phyloP scores from a whole-genome alignment of 192 early-diverging fungal species.

The Linnemannia exigua region DNA sequence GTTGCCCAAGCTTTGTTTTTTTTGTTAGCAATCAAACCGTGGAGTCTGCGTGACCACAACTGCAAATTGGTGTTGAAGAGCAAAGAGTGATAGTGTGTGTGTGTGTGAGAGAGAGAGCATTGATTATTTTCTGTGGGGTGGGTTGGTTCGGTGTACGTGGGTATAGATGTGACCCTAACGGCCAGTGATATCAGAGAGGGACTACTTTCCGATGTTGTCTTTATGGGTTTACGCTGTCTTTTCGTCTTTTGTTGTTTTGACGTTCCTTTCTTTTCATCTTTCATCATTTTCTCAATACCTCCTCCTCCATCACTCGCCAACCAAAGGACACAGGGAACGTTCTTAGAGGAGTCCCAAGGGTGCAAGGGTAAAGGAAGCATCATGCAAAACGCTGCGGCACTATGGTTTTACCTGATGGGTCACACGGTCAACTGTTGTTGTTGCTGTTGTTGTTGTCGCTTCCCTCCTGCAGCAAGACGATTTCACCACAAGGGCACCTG shows the following conservation, averaged over 20 bases:
- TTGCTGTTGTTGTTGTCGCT: too few relatives aligned
- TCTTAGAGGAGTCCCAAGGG: background rate
- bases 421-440: background rate
- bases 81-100: too few relatives aligned
- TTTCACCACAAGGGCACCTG: constrained; percentile 18
- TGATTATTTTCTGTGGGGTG: constrained; percentile 10
- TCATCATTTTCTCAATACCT: background rate
- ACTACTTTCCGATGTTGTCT: too few relatives aligned
- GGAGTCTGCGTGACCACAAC: too few relatives aligned
- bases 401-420: constrained; percentile 21
- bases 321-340: background rate
- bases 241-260: too few relatives aligned
- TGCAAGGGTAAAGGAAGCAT: background rate
- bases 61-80: too few relatives aligned
- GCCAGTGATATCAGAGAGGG: too few relatives aligned
- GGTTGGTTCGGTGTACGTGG: background rate
- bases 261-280: constrained; percentile 12
- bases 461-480: background rate
- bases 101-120: constrained; percentile 1
- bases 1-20: too few relatives aligned
- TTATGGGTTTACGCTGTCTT: too few relatives aligned
- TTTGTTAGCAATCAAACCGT: too few relatives aligned
- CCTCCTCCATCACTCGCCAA: background rate
- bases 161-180: too few relatives aligned
- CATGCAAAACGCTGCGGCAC: background rate